Conservation (phyloP, 345 rosid genomes). For the Crucihimalaya himalaica region DNA sequence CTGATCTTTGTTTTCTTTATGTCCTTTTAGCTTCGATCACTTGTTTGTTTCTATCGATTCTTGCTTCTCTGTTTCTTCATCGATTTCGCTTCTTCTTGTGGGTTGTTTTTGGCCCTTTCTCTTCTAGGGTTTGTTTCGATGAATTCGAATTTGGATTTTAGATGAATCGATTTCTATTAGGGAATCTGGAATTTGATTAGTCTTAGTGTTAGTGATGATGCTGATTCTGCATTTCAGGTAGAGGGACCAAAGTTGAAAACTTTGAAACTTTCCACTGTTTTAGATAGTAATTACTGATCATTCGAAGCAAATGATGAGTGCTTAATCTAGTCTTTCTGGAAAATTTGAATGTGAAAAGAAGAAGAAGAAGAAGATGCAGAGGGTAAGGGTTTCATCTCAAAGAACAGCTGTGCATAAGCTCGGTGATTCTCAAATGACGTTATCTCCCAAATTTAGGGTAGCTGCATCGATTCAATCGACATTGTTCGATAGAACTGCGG, state of each 20-base stretch:
- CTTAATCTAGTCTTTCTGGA: background rate
- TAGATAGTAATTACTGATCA: background rate
- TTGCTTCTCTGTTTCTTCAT: slow-evolving; percentile 4
- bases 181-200: slow-evolving; percentile 12
- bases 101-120: background rate
- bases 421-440: slow-evolving; percentile 85
- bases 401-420: slow-evolving; percentile 81
- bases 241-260: background rate
- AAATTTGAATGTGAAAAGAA: background rate
- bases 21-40: slow-evolving; percentile 3
- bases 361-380: slow-evolving; percentile 59
- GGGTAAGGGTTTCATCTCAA: slow-evolving; percentile 77
- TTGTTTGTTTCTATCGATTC: background rate
- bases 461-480: slow-evolving; percentile 56
- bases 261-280: background rate
- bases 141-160: background rate
- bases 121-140: slow-evolving; percentile 17
- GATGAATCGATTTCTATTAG: background rate
- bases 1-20: slow-evolving; percentile 12
- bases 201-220: slow-evolving; percentile 19
- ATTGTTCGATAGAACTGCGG: slow-evolving; percentile 52
- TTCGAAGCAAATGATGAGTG: slow-evolving; percentile 10
- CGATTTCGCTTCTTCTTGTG: background rate
- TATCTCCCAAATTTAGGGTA: slow-evolving; percentile 80
- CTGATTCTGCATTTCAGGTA: slow-evolving; percentile 25